Percentiles rank a stretch among this genome's conserved stretches.
phyloP scores from a whole-genome alignment of 106 monocot species.

The Narthecium ossifragum region DNA sequence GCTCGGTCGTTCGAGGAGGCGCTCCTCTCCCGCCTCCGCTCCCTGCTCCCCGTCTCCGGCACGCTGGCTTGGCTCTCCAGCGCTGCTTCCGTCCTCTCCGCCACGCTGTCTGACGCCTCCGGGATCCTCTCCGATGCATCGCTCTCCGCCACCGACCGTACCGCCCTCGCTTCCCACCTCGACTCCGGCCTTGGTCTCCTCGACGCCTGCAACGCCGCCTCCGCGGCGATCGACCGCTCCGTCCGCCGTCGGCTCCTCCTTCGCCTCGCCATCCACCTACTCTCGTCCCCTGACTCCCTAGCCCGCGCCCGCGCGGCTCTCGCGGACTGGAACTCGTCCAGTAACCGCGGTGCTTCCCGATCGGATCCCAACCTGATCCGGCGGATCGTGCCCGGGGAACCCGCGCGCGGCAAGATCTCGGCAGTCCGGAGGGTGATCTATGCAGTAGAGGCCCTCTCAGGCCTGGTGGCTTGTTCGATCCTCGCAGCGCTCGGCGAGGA shows the following conservation, averaged over 20 bases:
- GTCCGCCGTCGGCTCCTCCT: constrained; percentile 35
- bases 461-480: constrained; percentile 21
- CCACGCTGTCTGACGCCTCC: constrained; percentile 26
- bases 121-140: constrained; percentile 19
- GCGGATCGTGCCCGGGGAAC: not conserved
- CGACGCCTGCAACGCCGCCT: constrained; percentile 51
- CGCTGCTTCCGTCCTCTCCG: constrained; percentile 26
- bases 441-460: constrained; percentile 55
- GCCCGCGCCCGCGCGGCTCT: not conserved
- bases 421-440: constrained; percentile 34
- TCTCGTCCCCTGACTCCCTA: too few relatives aligned
- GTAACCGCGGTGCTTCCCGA: constrained; percentile 9
- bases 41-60: constrained; percentile 22
- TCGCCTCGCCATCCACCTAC: constrained; percentile 42
- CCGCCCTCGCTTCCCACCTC: constrained; percentile 33
- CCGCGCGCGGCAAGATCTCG: constrained; percentile 19
- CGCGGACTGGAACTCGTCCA: constrained; percentile 9
- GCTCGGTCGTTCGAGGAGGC: constrained; percentile 36
- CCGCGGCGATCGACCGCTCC: constrained; percentile 23
- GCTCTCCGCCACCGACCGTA: constrained; percentile 26
- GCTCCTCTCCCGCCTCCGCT: constrained; percentile 28
- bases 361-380: not conserved
- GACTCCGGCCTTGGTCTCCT: constrained; percentile 41
- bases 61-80: constrained; percentile 26
- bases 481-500: constrained; percentile 16